Percentiles rank a stretch among this genome's conserved stretches.
These are phyloP conservation scores for Exophiala xenobiotica DNA, from an alignment of 2,329 filamentous ascomycete species.

Conservation along the genomic window DNA sequence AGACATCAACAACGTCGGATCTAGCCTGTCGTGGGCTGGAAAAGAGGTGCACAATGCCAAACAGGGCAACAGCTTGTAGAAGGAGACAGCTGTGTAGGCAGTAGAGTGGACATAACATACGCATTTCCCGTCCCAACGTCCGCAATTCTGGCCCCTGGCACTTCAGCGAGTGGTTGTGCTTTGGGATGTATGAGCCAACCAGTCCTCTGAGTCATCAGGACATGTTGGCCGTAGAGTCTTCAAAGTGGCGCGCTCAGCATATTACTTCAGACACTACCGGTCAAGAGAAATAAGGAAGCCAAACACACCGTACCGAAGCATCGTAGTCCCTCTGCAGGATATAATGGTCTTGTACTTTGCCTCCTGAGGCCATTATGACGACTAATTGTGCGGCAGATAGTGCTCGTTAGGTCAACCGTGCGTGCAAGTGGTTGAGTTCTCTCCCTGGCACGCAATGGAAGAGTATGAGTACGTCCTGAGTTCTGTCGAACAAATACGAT, in stretches of 20 bases:
- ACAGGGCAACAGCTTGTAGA: too few relatives aligned
- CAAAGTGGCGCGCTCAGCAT: too few relatives aligned
- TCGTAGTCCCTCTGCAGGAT: not conserved
- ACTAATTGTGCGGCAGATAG: not conserved
- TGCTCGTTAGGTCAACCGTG: not conserved
- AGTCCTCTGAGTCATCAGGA: not conserved
- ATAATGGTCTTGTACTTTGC: not conserved
- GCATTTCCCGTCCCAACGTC: constrained; percentile 13
- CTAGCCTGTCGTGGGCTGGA: not conserved
- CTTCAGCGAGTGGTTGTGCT: not conserved
- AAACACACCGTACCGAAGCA: not conserved
- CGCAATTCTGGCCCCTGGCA: constrained; percentile 1
- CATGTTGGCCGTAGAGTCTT: constrained; percentile 5
- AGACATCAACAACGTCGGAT: not conserved
- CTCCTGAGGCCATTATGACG: not conserved
- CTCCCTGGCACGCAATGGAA: too few relatives aligned
- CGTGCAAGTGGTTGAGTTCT: too few relatives aligned
- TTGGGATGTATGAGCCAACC: constrained; percentile 11
- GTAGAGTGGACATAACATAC: too few relatives aligned
- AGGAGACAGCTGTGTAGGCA: too few relatives aligned
- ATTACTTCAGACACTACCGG: too few relatives aligned
- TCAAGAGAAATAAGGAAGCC: too few relatives aligned
- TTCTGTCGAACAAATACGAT: too few relatives aligned
- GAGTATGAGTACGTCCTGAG: too few relatives aligned
- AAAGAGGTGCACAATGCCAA: too few relatives aligned